phyloP scores from a whole-genome alignment of 805 yeast genomes.

The Saturnispora quitensis region DNA sequence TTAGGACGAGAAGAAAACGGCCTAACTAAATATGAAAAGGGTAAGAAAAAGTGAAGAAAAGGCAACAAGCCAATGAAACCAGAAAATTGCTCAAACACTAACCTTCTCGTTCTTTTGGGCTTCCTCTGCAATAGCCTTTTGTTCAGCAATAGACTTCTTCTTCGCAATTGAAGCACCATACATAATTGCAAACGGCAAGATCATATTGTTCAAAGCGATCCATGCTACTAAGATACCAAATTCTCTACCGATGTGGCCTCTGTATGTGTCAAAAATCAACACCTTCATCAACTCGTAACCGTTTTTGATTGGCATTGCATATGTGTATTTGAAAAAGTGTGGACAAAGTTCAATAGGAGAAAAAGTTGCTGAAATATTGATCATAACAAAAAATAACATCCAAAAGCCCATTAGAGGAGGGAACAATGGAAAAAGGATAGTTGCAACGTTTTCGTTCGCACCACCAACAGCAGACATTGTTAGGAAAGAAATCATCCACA shows the following conservation, averaged over 20 bases:
- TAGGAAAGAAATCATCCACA: slow-evolving; percentile 61
- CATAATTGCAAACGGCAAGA: slow-evolving; percentile 36
- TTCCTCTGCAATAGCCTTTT: slow-evolving; percentile 2
- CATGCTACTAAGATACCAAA: slow-evolving; percentile 19
- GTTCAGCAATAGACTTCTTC: slow-evolving; percentile 10
- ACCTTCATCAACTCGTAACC: slow-evolving; percentile 54
- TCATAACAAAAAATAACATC: slow-evolving; percentile 61
- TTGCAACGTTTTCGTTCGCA: slow-evolving; percentile 56
- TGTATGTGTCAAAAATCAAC: slow-evolving; percentile 46
- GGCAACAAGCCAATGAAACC: not conserved
- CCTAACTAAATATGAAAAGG: not conserved
- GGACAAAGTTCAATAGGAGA: slow-evolving; percentile 53
- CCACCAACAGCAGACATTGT: slow-evolving; percentile 74
- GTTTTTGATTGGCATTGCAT: slow-evolving; percentile 61
- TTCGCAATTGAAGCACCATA: slow-evolving; percentile 12
- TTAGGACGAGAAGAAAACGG: not conserved
- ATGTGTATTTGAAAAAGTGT: slow-evolving; percentile 53
- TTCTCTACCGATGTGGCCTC: slow-evolving; percentile 31
- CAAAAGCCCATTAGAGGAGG: slow-evolving; percentile 68
- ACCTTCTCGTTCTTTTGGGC: not conserved
- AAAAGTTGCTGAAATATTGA: slow-evolving; percentile 62
- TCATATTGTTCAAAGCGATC: slow-evolving; percentile 13
- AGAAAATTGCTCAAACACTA: not conserved
- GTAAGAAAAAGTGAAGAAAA: not conserved
- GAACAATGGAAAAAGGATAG: slow-evolving; percentile 38